Conservation (phyloP, 306 rosid genomes). For the Luffa aegyptiaca region DNA sequence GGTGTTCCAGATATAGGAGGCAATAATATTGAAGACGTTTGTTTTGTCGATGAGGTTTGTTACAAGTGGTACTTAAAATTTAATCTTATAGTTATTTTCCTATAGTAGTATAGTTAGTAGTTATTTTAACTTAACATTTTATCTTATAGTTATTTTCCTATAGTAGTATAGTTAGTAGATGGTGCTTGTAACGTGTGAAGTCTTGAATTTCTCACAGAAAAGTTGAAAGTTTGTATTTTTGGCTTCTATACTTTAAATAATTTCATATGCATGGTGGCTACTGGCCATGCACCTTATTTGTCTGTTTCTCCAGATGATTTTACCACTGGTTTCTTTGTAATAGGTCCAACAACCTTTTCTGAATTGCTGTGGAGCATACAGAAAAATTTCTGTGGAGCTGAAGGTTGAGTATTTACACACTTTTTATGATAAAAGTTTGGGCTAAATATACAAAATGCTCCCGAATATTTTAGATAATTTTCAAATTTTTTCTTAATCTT, state of each 20-base stretch:
- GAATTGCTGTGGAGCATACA: slow-evolving; percentile 75
- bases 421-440: background rate
- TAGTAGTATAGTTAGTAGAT: background rate
- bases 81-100: background rate
- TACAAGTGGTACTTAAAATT: slow-evolving; percentile 5
- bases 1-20: slow-evolving; percentile 94
- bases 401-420: slow-evolving; percentile 38
- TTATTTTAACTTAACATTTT: background rate
- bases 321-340: slow-evolving; percentile 21
- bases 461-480: too few relatives aligned
- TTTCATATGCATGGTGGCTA: background rate
- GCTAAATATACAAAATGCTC: too few relatives aligned
- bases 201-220: background rate
- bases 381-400: slow-evolving; percentile 84
- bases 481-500: too few relatives aligned
- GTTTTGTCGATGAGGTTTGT: slow-evolving; percentile 77
- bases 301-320: slow-evolving; percentile 5
- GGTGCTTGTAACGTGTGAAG: background rate
- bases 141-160: too few relatives aligned
- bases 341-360: slow-evolving; percentile 71
- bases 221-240: background rate
- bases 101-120: background rate
- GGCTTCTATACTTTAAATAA: background rate
- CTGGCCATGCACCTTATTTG: background rate
- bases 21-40: slow-evolving; percentile 58